Evolutionary conservation across 2,329 filamentous ascomycete genomes (phyloP).

Genomic region (Pseudogymnoascus pannorum): DNA sequence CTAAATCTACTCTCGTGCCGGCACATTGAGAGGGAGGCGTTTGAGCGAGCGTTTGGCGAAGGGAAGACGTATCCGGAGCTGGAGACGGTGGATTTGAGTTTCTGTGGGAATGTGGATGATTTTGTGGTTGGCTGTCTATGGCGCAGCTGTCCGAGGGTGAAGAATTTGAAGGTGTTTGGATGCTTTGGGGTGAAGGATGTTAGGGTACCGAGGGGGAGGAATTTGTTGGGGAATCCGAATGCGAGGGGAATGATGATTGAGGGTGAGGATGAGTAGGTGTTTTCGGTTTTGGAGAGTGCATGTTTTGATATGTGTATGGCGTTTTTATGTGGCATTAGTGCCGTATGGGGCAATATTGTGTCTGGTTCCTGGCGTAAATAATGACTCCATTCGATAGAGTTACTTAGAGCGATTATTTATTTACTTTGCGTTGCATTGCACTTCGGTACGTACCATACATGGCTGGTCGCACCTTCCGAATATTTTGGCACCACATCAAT

Average conservation of each 20-base stretch:
- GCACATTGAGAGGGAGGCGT: slow-evolving; percentile 65
- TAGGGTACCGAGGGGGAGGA: slow-evolving; percentile 46
- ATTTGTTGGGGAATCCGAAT: slow-evolving; percentile 52
- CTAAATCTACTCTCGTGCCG: slow-evolving; percentile 80
- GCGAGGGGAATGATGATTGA: slow-evolving; percentile 54
- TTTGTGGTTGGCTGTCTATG: slow-evolving; percentile 58
- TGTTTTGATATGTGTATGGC: background rate
- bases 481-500: background rate
- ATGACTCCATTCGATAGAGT: background rate
- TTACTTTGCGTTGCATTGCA: background rate
- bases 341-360: background rate
- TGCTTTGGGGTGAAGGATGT: slow-evolving; percentile 55
- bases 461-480: background rate
- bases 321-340: background rate
- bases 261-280: slow-evolving; percentile 27
- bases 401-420: background rate
- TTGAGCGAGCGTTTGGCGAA: slow-evolving; percentile 61
- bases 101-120: slow-evolving; percentile 62
- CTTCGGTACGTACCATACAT: background rate
- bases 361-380: background rate
- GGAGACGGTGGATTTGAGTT: slow-evolving; percentile 67
- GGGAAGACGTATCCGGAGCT: slow-evolving; percentile 56
- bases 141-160: slow-evolving; percentile 52
- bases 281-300: background rate
- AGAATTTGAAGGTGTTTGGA: slow-evolving; percentile 55